Percentiles rank a stretch among this genome's conserved stretches.
These are phyloP conservation scores for Alternaria angustiovoidea DNA, from an alignment of 2,329 filamentous ascomycete species.

Conservation along the genomic window DNA sequence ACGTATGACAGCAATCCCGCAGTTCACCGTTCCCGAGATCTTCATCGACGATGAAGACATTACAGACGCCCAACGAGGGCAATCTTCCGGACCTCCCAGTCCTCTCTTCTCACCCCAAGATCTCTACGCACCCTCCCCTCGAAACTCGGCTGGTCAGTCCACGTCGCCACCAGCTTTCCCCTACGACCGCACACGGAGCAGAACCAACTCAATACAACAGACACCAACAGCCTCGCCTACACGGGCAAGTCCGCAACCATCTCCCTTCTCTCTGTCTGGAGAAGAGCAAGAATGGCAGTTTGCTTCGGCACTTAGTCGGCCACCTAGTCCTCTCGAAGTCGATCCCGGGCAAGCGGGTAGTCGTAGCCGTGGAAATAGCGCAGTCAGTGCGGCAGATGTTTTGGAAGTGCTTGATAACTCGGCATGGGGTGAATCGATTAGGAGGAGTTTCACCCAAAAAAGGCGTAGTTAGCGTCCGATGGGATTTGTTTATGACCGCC, in stretches of 20 bases:
- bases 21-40: conserved; percentile 87
- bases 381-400: conserved; percentile 78
- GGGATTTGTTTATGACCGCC: conserved; percentile 3
- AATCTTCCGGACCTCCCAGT: conserved; percentile 45
- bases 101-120: conserved; percentile 46
- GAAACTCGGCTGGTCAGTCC: conserved; percentile 35
- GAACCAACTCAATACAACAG: conserved; percentile 51
- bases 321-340: conserved; percentile 46
- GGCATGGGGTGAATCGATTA: conserved; percentile 91
- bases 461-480: conserved; percentile 43
- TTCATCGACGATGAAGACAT: conserved; percentile 81
- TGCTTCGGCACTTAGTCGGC: conserved; percentile 53
- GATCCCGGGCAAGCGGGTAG: conserved; percentile 49
- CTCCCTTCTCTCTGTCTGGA: conserved; percentile 40
- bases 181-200: conserved; percentile 39
- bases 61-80: conserved; percentile 49
- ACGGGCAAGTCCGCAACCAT: conserved; percentile 36
- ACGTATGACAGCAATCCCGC: conserved; percentile 79
- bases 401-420: conserved; percentile 87
- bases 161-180: conserved; percentile 37
- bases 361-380: conserved; percentile 70
- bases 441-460: conserved; percentile 80
- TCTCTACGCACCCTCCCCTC: conserved; percentile 27
- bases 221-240: conserved; percentile 48
- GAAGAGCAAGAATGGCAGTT: conserved; percentile 56